Conservation (phyloP, 257 asterid genomes). For the Fraxinus quadrangulata region DNA sequence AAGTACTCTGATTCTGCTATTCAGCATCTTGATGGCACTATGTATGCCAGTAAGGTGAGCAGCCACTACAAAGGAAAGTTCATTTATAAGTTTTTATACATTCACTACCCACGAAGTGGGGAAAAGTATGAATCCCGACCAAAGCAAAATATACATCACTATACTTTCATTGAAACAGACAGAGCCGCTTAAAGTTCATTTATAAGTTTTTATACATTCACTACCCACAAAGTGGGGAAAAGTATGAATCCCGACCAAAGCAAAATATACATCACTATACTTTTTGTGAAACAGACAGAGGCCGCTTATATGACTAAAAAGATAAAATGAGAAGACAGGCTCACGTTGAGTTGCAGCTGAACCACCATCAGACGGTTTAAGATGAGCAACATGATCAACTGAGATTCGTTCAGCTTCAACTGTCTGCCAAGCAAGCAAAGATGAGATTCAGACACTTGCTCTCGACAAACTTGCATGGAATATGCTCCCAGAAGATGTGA, state of each 20-base stretch:
- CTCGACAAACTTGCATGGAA: slow-evolving; percentile 20
- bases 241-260: neutral
- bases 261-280: neutral
- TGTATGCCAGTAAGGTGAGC: slow-evolving; percentile 97
- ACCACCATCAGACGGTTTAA: slow-evolving; percentile 96
- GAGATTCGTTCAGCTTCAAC: slow-evolving; percentile 98
- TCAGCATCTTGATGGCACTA: slow-evolving; percentile 94
- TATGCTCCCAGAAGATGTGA: slow-evolving; percentile 6
- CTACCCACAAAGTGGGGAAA: neutral
- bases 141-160: neutral
- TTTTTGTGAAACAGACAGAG: neutral
- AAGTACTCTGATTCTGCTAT: slow-evolving; percentile 85
- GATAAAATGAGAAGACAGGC: slow-evolving; percentile 24
- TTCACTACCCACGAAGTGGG: neutral
- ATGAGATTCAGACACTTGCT: slow-evolving; percentile 7
- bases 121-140: neutral
- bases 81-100: neutral
- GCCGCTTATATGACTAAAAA: slow-evolving; percentile 10
- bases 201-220: neutral
- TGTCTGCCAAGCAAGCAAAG: slow-evolving; percentile 51
- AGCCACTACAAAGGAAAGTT: slow-evolving; percentile 61
- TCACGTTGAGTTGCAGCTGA: slow-evolving; percentile 97
- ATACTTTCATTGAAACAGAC: neutral
- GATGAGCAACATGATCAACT: slow-evolving; percentile 97
- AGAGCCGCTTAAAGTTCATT: slow-evolving; percentile 10